Conservation (phyloP, 192 early-diverging fungal species). For the Gamsiella multidivaricata region DNA sequence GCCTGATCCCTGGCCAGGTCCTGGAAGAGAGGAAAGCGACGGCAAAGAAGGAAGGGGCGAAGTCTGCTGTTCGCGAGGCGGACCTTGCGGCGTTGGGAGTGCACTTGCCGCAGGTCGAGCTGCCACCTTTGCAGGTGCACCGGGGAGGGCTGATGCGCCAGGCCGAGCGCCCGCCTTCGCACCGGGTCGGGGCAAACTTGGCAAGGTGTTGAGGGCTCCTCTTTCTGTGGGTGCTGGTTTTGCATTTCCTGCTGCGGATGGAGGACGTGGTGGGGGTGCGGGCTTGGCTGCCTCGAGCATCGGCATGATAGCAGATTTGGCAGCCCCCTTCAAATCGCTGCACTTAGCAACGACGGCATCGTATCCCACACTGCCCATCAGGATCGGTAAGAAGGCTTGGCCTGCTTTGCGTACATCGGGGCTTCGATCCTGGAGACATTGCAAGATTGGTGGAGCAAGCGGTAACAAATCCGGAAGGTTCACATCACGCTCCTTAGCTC, state of each 20-base stretch:
- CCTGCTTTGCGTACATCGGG: constrained; percentile 91
- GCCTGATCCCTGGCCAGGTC: constrained; percentile 30
- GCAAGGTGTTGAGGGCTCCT: constrained; percentile 39
- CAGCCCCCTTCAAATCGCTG: constrained; percentile 81
- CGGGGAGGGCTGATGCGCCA: constrained; percentile 23
- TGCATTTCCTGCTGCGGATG: constrained; percentile 38
- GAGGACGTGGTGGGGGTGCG: constrained; percentile 56
- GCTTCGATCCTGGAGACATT: constrained; percentile 90
- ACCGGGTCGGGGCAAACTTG: constrained; percentile 31
- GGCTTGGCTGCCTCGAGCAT: constrained; percentile 77
- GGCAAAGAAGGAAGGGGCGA: constrained; percentile 32
- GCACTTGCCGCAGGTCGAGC: constrained; percentile 18
- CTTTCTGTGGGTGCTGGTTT: constrained; percentile 27
- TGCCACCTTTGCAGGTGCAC: constrained; percentile 23
- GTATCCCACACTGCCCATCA: constrained; percentile 78
- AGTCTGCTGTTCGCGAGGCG: constrained; percentile 23
- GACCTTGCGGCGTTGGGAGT: constrained; percentile 32
- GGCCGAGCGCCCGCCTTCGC: constrained; percentile 29
- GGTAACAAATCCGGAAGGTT: constrained; percentile 70
- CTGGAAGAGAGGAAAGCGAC: constrained; percentile 46
- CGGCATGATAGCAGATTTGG: constrained; percentile 78
- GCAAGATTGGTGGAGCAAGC: constrained; percentile 77
- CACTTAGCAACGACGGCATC: constrained; percentile 76
- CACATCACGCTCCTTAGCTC: constrained; percentile 49
- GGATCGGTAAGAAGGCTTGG: constrained; percentile 71